Conservation (phyloP, 768 basidiomycete species). For the Calocybe cyanea region DNA sequence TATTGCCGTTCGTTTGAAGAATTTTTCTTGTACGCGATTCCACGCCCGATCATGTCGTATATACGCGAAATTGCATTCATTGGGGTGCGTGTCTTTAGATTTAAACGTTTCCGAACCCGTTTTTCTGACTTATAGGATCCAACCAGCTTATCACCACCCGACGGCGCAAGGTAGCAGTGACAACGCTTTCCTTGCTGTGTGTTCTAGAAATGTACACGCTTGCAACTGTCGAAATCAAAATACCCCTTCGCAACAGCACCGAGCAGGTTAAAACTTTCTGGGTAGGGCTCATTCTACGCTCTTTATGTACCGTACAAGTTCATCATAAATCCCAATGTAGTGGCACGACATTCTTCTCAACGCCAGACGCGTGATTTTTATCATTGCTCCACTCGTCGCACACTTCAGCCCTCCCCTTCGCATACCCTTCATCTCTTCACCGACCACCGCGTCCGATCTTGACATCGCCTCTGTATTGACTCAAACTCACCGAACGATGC, state of each 20-base stretch:
- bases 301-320: neutral
- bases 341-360: slow-evolving; percentile 62
- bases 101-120: neutral
- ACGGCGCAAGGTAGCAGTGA: slow-evolving; percentile 41
- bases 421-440: slow-evolving; percentile 22
- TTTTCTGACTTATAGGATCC: slow-evolving; percentile 6
- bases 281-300: slow-evolving; percentile 28
- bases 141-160: slow-evolving; percentile 24
- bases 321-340: slow-evolving; percentile 29
- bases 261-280: slow-evolving; percentile 21
- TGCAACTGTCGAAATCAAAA: slow-evolving; percentile 41
- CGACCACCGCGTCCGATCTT: slow-evolving; percentile 19
- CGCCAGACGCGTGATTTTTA: slow-evolving; percentile 54
- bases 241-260: slow-evolving; percentile 29
- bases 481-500: slow-evolving; percentile 31
- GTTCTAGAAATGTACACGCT: slow-evolving; percentile 54
- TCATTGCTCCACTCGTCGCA: slow-evolving; percentile 50
- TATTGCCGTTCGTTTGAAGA: slow-evolving; percentile 62
- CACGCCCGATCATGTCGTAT: slow-evolving; percentile 54
- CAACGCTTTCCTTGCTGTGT: slow-evolving; percentile 43
- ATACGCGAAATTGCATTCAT: slow-evolving; percentile 52
- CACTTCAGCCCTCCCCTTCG: slow-evolving; percentile 38
- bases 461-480: slow-evolving; percentile 14
- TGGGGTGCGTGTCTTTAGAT: slow-evolving; percentile 32
- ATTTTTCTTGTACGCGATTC: slow-evolving; percentile 55